Base-by-base conservation (phyloP, 306 rosid species). In the Pyrus pyrifolia region DNA sequence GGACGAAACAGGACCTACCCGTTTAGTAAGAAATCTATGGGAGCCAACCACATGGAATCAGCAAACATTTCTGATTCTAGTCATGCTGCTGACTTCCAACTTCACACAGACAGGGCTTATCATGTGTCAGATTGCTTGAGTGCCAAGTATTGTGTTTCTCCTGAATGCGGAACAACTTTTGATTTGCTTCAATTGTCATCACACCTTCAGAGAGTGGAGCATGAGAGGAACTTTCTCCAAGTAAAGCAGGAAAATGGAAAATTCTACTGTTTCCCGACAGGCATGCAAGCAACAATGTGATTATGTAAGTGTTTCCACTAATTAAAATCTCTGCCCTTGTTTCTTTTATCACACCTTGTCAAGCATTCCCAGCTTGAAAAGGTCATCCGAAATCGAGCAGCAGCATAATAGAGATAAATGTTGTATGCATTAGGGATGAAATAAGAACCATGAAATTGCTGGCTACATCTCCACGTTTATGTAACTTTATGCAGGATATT, bases 131-230 rank as follows among this genome's bases (percentile, higher is more conserved):
- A 71, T 46, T 42, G 70, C 51, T 67, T 59, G 15, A 57, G 77
- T 42, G 38, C 73, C 75, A 84, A 85, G 76, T 81, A 74, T 70
- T 15, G 68, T 71, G 52, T 69, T 64, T 71, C 87, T 33, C 64
- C 78, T 9, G 87, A 89, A 80, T 60, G 63, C 74, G 96, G 86
- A 74, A 63, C 83, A 6, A 86, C 86, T 2, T 89, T 90, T 75
- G 85, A 92, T 75, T 74, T 90, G 78, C 85, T 87, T 72, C 96
- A 92, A 42, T 74, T 92, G 80, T 90, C 97, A 60, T 87, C 93
- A 38, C 89, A 92, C 82, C 95, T 92, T 79, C 87, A 83, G 71
- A 87, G 96, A 81, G 97, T 92, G 79, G 93, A 92, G 84, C 87
- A 80, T 49, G 92, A 88, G 76, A 85, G 88, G 81, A 82, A 79